Evolutionary conservation across 2,329 filamentous ascomycete species (phyloP), one percentile per base, ranked within the genome.

Genomic region (Aspergillus sp.): DNA sequence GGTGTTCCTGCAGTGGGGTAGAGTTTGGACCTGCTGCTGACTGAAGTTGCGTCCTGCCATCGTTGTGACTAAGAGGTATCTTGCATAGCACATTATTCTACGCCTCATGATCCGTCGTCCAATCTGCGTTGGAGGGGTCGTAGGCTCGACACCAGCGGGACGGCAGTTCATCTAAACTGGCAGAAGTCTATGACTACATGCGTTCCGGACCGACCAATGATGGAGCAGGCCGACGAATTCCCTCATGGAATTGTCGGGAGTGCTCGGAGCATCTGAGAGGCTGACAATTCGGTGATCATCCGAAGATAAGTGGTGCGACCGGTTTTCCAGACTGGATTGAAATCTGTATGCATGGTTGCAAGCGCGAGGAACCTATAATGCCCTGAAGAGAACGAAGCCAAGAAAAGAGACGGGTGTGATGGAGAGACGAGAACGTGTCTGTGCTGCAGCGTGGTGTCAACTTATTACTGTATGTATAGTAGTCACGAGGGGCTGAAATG

Each of bases 1-100:
- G 63, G 63, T 66, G 63, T 68, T 67, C 66, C 66, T 67, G 66
- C 66, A 64, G 61, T 65, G 25, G 32, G 41, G 47, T 55, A 53
- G 58, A 54, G 48, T 54, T 44, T 36, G 41, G 52, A 48, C 39
- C 53, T 57, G 51, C 57, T 56, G 57, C 48, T 53, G 25, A 41
- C 42, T 39, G 51, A 41, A 39, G 48, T 21, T 27, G 25, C 23
- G 41, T 47, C 8, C 25, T 7, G 39, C 11, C 15, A 38, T 6
- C 25, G 21, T 42, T 48, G 41, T 30, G 50, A 48, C 23, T 52
- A 60, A 62, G 57, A 39, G 10, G 44, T 54, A 54, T 57, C 58
- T 59, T 39, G 60, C 54, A 60, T 54, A 15, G 27, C 39, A 38
- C 19, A 36, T 47, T 32, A 21, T 47, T 44, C 47, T 50, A 50